Conservation (phyloP, 352 stramenopile genomes). For the Pythium dissotocum region DNA sequence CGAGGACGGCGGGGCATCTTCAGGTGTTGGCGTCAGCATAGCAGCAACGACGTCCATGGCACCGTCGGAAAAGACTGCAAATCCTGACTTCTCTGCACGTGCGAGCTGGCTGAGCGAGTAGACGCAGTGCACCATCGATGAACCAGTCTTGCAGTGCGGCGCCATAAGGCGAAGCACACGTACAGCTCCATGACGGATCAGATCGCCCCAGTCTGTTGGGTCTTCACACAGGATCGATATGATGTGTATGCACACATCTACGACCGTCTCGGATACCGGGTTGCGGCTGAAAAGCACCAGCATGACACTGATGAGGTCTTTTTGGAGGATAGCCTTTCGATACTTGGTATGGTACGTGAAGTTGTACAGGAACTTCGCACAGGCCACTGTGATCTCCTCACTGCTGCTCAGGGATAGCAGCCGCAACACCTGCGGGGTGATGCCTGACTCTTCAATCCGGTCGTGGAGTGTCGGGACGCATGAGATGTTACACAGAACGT, state of each 20-base stretch:
- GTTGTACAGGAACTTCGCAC: constrained; percentile 70
- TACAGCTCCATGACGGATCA: constrained; percentile 57
- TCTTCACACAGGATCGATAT: constrained; percentile 74
- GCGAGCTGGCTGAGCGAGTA: constrained; percentile 73
- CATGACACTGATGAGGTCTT: constrained; percentile 51
- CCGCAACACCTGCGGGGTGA: constrained; percentile 50
- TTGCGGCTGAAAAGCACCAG: constrained; percentile 40
- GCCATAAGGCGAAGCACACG: constrained; percentile 54
- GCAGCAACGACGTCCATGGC: constrained; percentile 59
- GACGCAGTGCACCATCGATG: constrained; percentile 49
- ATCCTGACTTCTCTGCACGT: constrained; percentile 41
- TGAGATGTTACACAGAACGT: constrained; percentile 81
- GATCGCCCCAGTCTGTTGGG: constrained; percentile 41
- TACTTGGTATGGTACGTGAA: constrained; percentile 62
- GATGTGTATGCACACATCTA: constrained; percentile 67
- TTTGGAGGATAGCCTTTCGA: constrained; percentile 57
- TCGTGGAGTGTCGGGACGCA: constrained; percentile 62
- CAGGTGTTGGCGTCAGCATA: constrained; percentile 28
- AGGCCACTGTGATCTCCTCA: constrained; percentile 57
- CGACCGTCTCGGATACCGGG: constrained; percentile 33
- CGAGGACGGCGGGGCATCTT: constrained; percentile 22
- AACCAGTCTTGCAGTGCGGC: constrained; percentile 22
- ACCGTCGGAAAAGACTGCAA: constrained; percentile 54
- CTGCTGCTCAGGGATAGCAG: constrained; percentile 47
- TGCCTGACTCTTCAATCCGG: constrained; percentile 61